A percentile compares a stretch with the other conserved stretches of the same genome.
These are phyloP conservation scores for Choanephora cucurbitarum DNA, from an alignment of 371 early-diverging fungal species.

Conservation along the genomic window DNA sequence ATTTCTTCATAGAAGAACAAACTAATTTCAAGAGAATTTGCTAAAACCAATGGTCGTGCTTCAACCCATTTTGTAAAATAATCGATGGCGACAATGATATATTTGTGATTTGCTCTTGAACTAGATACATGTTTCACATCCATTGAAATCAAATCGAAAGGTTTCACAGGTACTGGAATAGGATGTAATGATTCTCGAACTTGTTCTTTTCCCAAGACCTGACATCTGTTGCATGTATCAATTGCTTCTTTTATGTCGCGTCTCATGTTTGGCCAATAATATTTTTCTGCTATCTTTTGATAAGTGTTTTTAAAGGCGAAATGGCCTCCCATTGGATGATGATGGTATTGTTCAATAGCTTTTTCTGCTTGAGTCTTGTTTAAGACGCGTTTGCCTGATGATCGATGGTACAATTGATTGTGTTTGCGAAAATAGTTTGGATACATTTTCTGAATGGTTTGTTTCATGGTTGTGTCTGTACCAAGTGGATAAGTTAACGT, in stretches of 20 bases:
- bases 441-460: too few relatives aligned
- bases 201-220: not conserved
- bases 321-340: conserved; percentile 1
- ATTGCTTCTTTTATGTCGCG: not conserved
- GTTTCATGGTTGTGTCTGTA: too few relatives aligned
- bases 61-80: conserved; percentile 15
- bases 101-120: conserved; percentile 10
- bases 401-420: too few relatives aligned
- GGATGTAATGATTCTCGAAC: not conserved
- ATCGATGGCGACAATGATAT: conserved; percentile 25
- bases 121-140: conserved; percentile 3
- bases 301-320: not conserved
- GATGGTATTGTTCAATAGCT: not conserved
- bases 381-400: too few relatives aligned
- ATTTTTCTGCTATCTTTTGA: not conserved
- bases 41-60: not conserved
- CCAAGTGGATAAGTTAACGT: too few relatives aligned
- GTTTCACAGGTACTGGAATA: not conserved
- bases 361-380: too few relatives aligned
- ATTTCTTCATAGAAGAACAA: conserved; percentile 1
- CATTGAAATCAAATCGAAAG: conserved; percentile 1
- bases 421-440: too few relatives aligned
- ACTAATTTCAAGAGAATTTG: not conserved
- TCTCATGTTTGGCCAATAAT: not conserved
- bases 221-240: not conserved